Evolutionary conservation across 2,329 filamentous ascomycete genomes (phyloP), one percentile per base, ranked within the genome.

Genomic region (Lachnellula arida): DNA sequence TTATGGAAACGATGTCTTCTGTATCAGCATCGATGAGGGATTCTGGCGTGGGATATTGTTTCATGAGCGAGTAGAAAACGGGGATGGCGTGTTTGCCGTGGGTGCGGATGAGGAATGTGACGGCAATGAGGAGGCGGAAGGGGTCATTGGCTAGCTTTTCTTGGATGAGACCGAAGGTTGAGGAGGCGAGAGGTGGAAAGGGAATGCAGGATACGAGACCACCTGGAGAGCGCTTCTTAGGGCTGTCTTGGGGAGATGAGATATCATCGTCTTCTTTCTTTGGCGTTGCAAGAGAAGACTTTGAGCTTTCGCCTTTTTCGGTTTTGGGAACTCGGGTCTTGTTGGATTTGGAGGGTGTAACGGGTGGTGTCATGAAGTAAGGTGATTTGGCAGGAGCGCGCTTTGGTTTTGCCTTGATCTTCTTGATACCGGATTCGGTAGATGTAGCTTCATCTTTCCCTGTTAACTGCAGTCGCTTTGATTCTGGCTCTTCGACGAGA

Each of bases 71-170:
- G 68, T 85, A 86, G 61, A 96, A 87, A 0, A 88, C 78, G 0
- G 92, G 92, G 28, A 94, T 85, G 4, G 91, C 89, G 9, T 82
- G 78, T 47, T 77, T 80, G 11, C 89, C 92, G 2, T 82, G 78
- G 0, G 91, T 96, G 57, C 88, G 85, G 70, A 93, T 93, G 32
- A 96, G 82, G 65, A 96, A 92, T 0, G 89, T 91, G 5, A 91
- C 86, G 12, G 88, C 91, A 32, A 96, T 78, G 1, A 96, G 80
- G 1, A 97, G 81, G 61, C 85, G 86, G 70, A 95, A 96, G 0
- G 91, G 88, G 55, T 91, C 80, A 49, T 81, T 72, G 2, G 85
- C 84, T 15, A 96, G 81, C 60, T 86, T 81, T 69, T 96, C 92
- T 69, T 97, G 92, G 39, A 96, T 84, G 2, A 97, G 79, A 0